Evolutionary conservation across 2,329 filamentous ascomycete genomes (phyloP).

Genomic region (Colletotrichum sidae): DNA sequence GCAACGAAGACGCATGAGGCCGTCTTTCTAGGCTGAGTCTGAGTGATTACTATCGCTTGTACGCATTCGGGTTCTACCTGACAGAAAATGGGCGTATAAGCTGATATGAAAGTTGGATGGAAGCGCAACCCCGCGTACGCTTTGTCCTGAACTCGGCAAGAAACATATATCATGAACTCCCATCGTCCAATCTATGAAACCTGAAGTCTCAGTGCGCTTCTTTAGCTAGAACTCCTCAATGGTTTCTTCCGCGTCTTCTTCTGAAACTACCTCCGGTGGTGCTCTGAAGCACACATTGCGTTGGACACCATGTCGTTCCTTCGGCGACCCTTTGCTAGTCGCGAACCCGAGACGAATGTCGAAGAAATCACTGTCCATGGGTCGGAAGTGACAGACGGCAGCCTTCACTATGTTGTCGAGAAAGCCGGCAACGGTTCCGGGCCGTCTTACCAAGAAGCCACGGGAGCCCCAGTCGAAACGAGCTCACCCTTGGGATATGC

Average conservation of each 20-base stretch:
- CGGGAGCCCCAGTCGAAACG: conserved; percentile 69
- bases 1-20: too few species aligned
- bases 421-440: conserved; percentile 60
- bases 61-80: too few species aligned
- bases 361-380: not conserved
- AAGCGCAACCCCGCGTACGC: not conserved
- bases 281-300: not conserved
- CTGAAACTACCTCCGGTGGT: not conserved
- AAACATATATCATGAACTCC: not conserved
- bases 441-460: conserved; percentile 66
- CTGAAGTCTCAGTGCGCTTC: not conserved
- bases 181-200: not conserved
- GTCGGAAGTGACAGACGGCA: not conserved
- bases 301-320: not conserved
- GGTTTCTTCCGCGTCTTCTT: not conserved
- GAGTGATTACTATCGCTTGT: too few species aligned
- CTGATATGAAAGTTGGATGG: not conserved
- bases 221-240: too few species aligned
- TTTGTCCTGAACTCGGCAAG: not conserved
- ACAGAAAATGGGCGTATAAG: too few species aligned
- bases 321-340: not conserved
- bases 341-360: not conserved
- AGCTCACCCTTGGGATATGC: conserved; percentile 69
- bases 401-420: conserved; percentile 12
- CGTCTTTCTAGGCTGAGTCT: too few species aligned